A percentile compares a stretch with the other conserved stretches of the same genome.
Conservation (phyloP, 2,329 filamentous ascomycete species). For the Blastomyces parvus region DNA sequence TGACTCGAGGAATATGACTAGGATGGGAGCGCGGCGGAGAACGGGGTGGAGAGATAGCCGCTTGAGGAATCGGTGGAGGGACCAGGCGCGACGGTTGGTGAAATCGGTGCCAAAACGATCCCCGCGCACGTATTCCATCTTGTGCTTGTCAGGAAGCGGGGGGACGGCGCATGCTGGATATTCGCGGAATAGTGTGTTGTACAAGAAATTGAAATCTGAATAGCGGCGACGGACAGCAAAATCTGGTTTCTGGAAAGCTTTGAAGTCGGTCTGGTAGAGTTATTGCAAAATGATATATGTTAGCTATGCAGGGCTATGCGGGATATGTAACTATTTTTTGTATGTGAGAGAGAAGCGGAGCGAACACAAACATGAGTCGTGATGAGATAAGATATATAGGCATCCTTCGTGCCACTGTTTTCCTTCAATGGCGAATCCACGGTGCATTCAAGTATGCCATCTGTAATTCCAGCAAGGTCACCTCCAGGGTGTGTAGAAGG, state of each 20-base stretch:
- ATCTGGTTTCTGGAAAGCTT: conserved; percentile 74
- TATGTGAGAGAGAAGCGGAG: neutral
- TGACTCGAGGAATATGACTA: conserved; percentile 85
- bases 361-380: conserved; percentile 63
- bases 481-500: conserved; percentile 43
- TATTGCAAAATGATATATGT: conserved; percentile 5
- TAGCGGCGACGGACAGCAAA: conserved; percentile 81
- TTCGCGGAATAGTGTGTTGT: conserved; percentile 77
- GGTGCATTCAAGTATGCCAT: conserved; percentile 71
- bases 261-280: conserved; percentile 70
- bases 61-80: conserved; percentile 80
- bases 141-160: conserved; percentile 94
- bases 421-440: conserved; percentile 84
- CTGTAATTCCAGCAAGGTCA: conserved; percentile 55
- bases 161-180: conserved; percentile 89
- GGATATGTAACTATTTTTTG: neutral
- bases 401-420: conserved; percentile 91
- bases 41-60: conserved; percentile 81
- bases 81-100: conserved; percentile 77
- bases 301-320: conserved; percentile 2
- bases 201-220: conserved; percentile 95
- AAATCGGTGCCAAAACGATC: conserved; percentile 94
- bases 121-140: conserved; percentile 96
- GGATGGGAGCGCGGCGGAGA: conserved; percentile 68
- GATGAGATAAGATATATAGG: conserved; percentile 91